These are phyloP conservation scores for Mercurialis annua DNA, from an alignment of 345 rosid species.

Conservation along the genomic window DNA sequence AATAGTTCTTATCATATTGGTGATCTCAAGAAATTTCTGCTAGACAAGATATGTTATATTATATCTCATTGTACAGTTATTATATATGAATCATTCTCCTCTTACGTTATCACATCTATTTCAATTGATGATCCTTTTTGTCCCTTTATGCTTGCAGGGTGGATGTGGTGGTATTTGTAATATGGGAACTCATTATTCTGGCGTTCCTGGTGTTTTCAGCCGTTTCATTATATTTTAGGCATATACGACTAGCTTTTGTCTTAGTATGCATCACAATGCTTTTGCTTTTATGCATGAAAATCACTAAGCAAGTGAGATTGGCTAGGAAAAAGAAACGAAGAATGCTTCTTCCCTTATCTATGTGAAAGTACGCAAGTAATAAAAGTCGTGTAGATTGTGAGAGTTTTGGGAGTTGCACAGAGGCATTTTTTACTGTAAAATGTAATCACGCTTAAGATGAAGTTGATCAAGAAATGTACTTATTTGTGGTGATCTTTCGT, in stretches of 20 bases:
- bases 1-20: background rate
- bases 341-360: slow-evolving; percentile 96
- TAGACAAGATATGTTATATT: too few species aligned
- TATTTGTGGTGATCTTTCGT: slow-evolving; percentile 19
- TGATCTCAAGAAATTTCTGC: background rate
- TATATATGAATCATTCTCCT: background rate
- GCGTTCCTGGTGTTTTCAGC: slow-evolving; percentile 95
- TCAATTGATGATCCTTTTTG: background rate
- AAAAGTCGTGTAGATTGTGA: slow-evolving; percentile 23
- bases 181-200: slow-evolving; percentile 88
- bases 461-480: slow-evolving; percentile 20
- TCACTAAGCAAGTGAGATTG: slow-evolving; percentile 74
- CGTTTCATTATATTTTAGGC: slow-evolving; percentile 78
- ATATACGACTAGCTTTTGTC: slow-evolving; percentile 62
- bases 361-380: slow-evolving; percentile 37
- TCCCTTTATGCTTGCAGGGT: slow-evolving; percentile 57
- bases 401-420: slow-evolving; percentile 16
- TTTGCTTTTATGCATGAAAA: slow-evolving; percentile 75
- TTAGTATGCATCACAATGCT: slow-evolving; percentile 67
- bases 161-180: slow-evolving; percentile 79
- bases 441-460: slow-evolving; percentile 14
- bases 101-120: background rate
- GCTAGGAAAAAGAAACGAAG: slow-evolving; percentile 88
- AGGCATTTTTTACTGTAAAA: slow-evolving; percentile 17
- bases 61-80: background rate